phyloP scores from a whole-genome alignment of 108 stramenopile species.

The Halocafeteria seosinensis region DNA sequence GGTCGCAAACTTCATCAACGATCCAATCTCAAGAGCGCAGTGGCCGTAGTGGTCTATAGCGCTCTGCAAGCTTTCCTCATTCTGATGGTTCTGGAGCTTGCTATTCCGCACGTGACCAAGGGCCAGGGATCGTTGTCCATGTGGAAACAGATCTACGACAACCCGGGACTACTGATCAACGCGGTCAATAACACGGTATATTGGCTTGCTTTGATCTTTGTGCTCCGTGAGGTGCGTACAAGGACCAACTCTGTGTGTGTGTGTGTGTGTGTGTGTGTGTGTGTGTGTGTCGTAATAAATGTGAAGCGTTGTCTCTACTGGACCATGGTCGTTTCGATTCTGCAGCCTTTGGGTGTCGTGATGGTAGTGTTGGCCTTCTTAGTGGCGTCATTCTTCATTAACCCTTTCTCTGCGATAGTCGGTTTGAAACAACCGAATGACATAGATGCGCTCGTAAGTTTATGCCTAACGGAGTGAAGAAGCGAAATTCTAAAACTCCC shows the following conservation, averaged over 20 bases:
- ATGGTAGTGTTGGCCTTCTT: constrained; percentile 3
- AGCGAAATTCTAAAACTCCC: too few relatives aligned
- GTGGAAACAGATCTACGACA: not conserved
- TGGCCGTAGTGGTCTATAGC: not conserved
- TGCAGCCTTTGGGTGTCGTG: not conserved
- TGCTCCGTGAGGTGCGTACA: not conserved
- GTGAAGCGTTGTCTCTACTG: too few relatives aligned
- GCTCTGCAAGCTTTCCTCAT: not conserved
- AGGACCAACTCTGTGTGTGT: too few relatives aligned
- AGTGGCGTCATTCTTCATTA: not conserved
- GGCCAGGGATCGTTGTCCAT: not conserved
- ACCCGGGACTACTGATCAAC: not conserved
- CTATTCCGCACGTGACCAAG: not conserved
- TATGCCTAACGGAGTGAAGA: too few relatives aligned
- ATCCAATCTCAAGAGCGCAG: not conserved
- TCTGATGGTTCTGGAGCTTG: not conserved
- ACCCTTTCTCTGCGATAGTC: not conserved
- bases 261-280: too few relatives aligned
- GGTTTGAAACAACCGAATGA: too few relatives aligned
- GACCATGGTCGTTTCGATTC: too few relatives aligned
- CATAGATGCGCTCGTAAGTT: too few relatives aligned
- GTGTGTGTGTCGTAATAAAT: too few relatives aligned
- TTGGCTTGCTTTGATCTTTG: not conserved
- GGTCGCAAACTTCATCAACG: not conserved
- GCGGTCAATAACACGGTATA: constrained; percentile 1